These are phyloP conservation scores for Leucaena leucocephala DNA, from an alignment of 306 rosid genomes.

Conservation along the genomic window DNA sequence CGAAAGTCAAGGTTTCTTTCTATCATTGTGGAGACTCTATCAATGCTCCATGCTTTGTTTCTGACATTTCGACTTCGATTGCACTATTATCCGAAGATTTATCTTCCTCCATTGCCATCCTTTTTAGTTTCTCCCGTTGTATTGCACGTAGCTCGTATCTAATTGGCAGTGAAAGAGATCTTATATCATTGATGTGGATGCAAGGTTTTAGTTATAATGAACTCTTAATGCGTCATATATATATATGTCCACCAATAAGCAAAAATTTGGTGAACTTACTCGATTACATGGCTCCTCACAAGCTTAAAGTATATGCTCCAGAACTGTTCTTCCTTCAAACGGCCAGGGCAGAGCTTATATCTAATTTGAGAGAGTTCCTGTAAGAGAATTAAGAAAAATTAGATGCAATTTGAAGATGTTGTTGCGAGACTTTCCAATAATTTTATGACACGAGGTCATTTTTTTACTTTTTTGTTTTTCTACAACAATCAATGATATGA, in stretches of 20 bases:
- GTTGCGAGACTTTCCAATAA: neutral
- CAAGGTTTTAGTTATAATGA: neutral
- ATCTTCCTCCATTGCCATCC: slow-evolving; percentile 59
- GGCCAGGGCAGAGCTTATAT: slow-evolving; percentile 82
- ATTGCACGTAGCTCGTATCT: slow-evolving; percentile 81
- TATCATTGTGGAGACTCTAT: slow-evolving; percentile 46
- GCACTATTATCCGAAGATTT: slow-evolving; percentile 52
- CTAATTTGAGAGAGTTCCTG: slow-evolving; percentile 86
- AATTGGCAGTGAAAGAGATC: slow-evolving; percentile 33
- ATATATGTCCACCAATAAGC: neutral
- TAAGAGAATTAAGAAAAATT: slow-evolving; percentile 29
- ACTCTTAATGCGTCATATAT: slow-evolving; percentile 13
- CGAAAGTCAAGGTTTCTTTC: slow-evolving; percentile 28
- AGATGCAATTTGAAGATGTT: neutral
- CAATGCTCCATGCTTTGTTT: slow-evolving; percentile 50
- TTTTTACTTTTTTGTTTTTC: neutral
- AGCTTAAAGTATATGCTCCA: slow-evolving; percentile 86
- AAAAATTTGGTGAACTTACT: slow-evolving; percentile 59
- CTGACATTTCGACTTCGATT: slow-evolving; percentile 83
- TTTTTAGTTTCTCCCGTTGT: slow-evolving; percentile 59
- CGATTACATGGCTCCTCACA: slow-evolving; percentile 65
- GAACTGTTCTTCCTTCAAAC: slow-evolving; percentile 81
- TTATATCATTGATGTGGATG: slow-evolving; percentile 21
- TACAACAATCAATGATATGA: neutral
- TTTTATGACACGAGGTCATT: neutral